phyloP scores from a whole-genome alignment of 768 basidiomycete species.

The Saitozyma sp. region DNA sequence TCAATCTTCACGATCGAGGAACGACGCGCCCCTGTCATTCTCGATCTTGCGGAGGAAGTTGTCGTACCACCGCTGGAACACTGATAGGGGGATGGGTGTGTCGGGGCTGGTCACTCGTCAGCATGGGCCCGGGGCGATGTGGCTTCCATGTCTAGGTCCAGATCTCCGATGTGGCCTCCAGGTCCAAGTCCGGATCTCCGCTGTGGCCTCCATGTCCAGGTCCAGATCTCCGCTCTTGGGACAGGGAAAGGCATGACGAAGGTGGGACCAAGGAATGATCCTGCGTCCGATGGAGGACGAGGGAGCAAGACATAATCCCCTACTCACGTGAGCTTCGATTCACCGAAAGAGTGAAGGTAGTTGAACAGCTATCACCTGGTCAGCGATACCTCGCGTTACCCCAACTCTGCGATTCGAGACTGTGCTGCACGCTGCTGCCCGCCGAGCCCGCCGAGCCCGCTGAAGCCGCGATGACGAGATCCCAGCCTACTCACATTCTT shows the following conservation, averaged over 20 bases:
- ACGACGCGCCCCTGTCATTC: constrained; percentile 44
- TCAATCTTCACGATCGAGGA: constrained; percentile 45
- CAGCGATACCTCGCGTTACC: not conserved
- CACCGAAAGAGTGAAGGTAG: constrained; percentile 52
- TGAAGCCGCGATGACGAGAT: not conserved
- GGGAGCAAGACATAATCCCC: not conserved
- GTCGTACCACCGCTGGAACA: constrained; percentile 51
- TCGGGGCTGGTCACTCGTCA: constrained; percentile 31
- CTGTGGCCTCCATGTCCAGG: too few relatives aligned
- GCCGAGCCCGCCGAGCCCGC: not conserved
- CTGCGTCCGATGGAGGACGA: not conserved
- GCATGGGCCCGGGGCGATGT: too few relatives aligned
- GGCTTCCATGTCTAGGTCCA: too few relatives aligned
- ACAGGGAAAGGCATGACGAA: too few relatives aligned
- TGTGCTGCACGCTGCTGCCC: not conserved
- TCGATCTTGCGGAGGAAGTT: constrained; percentile 48
- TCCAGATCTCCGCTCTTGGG: too few relatives aligned
- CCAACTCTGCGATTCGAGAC: not conserved
- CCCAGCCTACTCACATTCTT: constrained; percentile 46
- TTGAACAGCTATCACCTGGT: constrained; percentile 47
- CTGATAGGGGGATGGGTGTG: constrained; percentile 52
- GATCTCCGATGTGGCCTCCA: too few relatives aligned
- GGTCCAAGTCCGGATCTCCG: too few relatives aligned
- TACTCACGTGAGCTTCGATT: constrained; percentile 47
- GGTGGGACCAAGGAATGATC: too few relatives aligned